These are phyloP conservation scores for Fusarium udum DNA, from an alignment of 2,329 filamentous ascomycete genomes.

Conservation along the genomic window DNA sequence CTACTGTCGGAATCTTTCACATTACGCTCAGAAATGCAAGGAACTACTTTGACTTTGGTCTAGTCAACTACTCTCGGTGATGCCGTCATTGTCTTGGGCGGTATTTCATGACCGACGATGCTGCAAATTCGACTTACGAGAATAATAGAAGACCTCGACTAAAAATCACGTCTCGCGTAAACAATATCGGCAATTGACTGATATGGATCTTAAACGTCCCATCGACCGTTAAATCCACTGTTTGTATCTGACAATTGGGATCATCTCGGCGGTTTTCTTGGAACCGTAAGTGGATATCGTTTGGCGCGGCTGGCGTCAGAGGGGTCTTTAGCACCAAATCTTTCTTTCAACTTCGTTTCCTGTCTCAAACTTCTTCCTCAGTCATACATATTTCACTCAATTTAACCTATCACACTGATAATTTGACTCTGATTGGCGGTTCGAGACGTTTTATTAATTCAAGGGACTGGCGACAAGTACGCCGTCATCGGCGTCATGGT, in stretches of 20 bases:
- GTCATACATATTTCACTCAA: background rate
- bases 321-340: constrained; percentile 19
- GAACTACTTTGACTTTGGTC: background rate
- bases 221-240: background rate
- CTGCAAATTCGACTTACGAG: background rate
- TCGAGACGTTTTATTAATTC: background rate
- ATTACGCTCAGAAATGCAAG: background rate
- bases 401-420: background rate
- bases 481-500: background rate
- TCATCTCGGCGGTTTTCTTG: constrained; percentile 16
- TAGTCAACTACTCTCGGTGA: background rate
- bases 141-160: background rate
- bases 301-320: constrained; percentile 30
- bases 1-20: background rate
- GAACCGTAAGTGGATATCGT: constrained; percentile 24
- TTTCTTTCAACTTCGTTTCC: constrained; percentile 21
- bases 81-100: background rate
- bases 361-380: background rate
- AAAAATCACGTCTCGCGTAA: background rate
- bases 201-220: background rate
- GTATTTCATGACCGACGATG: background rate
- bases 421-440: rapidly evolving
- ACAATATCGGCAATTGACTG: background rate
- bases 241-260: background rate
- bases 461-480: no score